phyloP scores from a whole-genome alignment of 2,329 filamentous ascomycete genomes.

The Endoconidiophora polonica region DNA sequence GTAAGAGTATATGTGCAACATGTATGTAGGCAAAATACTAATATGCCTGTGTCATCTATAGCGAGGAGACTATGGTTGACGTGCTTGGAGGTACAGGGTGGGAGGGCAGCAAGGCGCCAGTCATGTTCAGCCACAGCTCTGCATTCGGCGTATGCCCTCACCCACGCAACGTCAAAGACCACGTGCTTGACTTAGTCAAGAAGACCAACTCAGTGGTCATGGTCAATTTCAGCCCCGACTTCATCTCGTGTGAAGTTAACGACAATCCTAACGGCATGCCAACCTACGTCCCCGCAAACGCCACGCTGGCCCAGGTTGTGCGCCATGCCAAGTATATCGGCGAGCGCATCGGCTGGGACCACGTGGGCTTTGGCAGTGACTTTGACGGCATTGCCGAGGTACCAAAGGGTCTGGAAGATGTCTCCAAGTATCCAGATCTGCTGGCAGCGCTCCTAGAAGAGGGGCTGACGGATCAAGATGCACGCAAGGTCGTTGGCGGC shows the following conservation, averaged over 20 bases:
- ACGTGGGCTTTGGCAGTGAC: slow-evolving; percentile 79
- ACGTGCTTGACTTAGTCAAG: slow-evolving; percentile 63
- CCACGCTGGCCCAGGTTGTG: slow-evolving; percentile 61
- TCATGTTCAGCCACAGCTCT: slow-evolving; percentile 82
- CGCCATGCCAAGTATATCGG: slow-evolving; percentile 73
- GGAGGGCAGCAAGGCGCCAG: slow-evolving; percentile 59
- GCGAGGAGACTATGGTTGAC: slow-evolving; percentile 69
- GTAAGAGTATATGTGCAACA: slow-evolving; percentile 11
- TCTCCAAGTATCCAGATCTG: slow-evolving; percentile 65
- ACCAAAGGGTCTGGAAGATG: slow-evolving; percentile 66
- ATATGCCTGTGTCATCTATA: slow-evolving; percentile 13
- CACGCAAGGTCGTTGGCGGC: slow-evolving; percentile 56
- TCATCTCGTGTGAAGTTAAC: slow-evolving; percentile 56
- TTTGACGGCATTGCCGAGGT: slow-evolving; percentile 61
- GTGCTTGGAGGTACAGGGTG: slow-evolving; percentile 51
- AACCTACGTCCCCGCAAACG: slow-evolving; percentile 46
- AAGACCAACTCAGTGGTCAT: slow-evolving; percentile 62
- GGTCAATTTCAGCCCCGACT: slow-evolving; percentile 76
- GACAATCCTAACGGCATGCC: slow-evolving; percentile 48
- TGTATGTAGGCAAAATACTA: background rate
- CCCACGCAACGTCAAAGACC: slow-evolving; percentile 77
- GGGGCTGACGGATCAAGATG: slow-evolving; percentile 60
- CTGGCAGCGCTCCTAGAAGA: slow-evolving; percentile 57
- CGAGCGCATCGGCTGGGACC: slow-evolving; percentile 63
- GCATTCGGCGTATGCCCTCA: slow-evolving; percentile 69